Evolutionary conservation across 257 asterid species (phyloP), one percentile per base, ranked within the genome.

Genomic region (Nicotiana tabacum): DNA sequence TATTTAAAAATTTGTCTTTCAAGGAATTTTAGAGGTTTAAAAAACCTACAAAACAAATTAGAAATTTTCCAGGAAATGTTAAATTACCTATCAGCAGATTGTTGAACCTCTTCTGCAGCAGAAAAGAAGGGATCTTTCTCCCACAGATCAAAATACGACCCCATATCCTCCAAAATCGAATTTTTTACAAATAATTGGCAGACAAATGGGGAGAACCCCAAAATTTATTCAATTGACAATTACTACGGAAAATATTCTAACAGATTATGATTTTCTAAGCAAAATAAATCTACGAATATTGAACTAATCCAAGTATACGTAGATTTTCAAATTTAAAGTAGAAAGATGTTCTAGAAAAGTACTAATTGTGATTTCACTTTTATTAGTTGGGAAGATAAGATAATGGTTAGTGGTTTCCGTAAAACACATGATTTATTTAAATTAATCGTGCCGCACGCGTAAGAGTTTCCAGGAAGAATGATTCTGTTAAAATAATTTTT

Each of bases 91-190:
- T 96, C 99, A 11, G 98, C 91, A 80, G 99, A 96, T 88, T 91
- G 97, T 88, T 94, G 99, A 37, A 96, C 97, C 85, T 96, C 99
- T 85, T 96, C 99, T 12, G 98, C 99, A 62, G 97, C 98, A 82
- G 97, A 81, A 82, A 96, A 96, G 86, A 89, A 94, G 0, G 98
- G 99, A 90, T 96, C 99, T 80, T 93, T 94, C 56, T 96, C 99
- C 99, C 99, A 96, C 84, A 94, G 87, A 90, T 92, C 93, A 76
- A 94, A 96, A 43, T 91, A 81, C 12, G 99, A 87, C 35, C 96
- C 85, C 98, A 93, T 94, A 68, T 80, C 21, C 7, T 72, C 29
- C 32, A 58, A 58, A 58, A 18, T 17, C 4, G n/a, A 58, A 58
- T 21, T 46, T 51, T 21, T 53, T 39, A 72, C 21, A 72, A n/a